Conservation (phyloP, 164 flowering plant genomes). For the Hamamelis virginiana region DNA sequence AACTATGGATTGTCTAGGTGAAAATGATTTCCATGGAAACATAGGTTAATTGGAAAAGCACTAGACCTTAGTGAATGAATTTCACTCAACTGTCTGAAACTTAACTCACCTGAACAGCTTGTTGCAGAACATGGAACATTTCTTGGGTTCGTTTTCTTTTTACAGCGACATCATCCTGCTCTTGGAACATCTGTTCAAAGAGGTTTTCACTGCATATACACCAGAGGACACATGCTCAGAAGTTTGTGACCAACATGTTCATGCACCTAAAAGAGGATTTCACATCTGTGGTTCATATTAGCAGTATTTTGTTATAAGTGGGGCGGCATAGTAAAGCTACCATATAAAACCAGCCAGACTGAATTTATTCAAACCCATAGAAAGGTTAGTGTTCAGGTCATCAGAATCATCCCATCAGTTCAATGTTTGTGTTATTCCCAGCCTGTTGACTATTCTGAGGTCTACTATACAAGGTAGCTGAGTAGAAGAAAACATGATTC, state of each 20-base stretch:
- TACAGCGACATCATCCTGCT: conserved; percentile 29
- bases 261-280: background rate
- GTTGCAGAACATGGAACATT: conserved; percentile 26
- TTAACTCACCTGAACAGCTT: conserved; percentile 36
- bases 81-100: background rate
- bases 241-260: background rate
- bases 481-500: background rate
- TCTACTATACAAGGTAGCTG: background rate
- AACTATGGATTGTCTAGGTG: background rate
- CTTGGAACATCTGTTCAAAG: conserved; percentile 40
- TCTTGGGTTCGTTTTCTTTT: conserved; percentile 29
- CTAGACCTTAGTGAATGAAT: background rate
- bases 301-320: background rate
- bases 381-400: background rate
- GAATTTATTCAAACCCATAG: background rate
- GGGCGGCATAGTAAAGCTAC: background rate
- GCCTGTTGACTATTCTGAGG: background rate
- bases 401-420: background rate
- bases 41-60: background rate
- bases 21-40: background rate
- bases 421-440: background rate
- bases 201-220: conserved; percentile 31
- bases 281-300: background rate
- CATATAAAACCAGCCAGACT: background rate
- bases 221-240: background rate